phyloP scores from a whole-genome alignment of 495 filamentous ascomycete species.

The Podospora bellae-mahoneyi region DNA sequence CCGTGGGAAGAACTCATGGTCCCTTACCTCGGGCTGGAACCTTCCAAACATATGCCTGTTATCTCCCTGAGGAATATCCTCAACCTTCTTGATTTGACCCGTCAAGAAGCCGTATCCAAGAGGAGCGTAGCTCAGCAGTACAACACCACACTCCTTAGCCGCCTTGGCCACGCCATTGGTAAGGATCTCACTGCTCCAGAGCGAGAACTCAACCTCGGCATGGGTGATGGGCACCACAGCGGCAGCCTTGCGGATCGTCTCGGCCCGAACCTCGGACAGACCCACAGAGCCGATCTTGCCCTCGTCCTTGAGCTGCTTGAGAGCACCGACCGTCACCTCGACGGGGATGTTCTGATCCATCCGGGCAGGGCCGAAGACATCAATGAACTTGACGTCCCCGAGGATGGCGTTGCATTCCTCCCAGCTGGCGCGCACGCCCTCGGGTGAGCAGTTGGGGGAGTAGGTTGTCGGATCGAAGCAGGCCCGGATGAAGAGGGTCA shows the following conservation, averaged over 20 bases:
- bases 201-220: conserved; percentile 76
- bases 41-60: no score
- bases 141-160: conserved; percentile 68
- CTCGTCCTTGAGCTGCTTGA: conserved; percentile 64
- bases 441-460: conserved; percentile 47
- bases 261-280: conserved; percentile 67
- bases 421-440: conserved; percentile 60
- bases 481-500: conserved; percentile 45
- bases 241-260: conserved; percentile 70
- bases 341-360: conserved; percentile 59
- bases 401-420: conserved; percentile 62
- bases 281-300: conserved; percentile 80
- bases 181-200: conserved; percentile 66
- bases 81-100: conserved; percentile 56
- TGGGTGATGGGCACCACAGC: conserved; percentile 65
- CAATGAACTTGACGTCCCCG: conserved; percentile 72
- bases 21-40: neutral
- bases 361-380: conserved; percentile 76
- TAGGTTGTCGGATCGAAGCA: conserved; percentile 47
- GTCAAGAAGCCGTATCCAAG: conserved; percentile 53
- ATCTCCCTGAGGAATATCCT: conserved; percentile 52
- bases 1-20: conserved; percentile 20
- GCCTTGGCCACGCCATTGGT: conserved; percentile 69
- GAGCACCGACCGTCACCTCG: conserved; percentile 46
- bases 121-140: conserved; percentile 59